These are phyloP conservation scores for Trichoderma orchidacearum DNA, from an alignment of 495 filamentous ascomycete genomes.

Conservation along the genomic window DNA sequence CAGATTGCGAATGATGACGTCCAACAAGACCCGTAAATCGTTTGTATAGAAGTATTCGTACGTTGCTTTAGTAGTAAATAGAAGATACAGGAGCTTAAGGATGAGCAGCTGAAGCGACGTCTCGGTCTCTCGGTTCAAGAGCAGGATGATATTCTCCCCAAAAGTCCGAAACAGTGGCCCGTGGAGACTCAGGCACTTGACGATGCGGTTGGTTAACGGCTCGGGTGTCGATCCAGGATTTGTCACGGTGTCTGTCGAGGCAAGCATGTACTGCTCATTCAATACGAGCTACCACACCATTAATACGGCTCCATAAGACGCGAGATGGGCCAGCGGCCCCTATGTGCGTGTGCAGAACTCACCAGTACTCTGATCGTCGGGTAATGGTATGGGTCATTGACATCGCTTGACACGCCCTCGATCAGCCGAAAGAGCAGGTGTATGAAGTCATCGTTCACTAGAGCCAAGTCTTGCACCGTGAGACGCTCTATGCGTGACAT, in stretches of 20 bases:
- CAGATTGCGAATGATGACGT: constrained; percentile 92
- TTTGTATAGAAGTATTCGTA: constrained; percentile 99
- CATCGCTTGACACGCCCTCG: constrained; percentile 79
- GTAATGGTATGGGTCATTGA: constrained; percentile 91
- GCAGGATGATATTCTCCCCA: constrained; percentile 92
- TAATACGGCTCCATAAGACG: constrained; percentile 6
- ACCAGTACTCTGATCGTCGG: constrained; percentile 88
- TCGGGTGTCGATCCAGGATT: constrained; percentile 30
- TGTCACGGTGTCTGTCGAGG: constrained; percentile 41
- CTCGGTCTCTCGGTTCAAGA: constrained; percentile 91
- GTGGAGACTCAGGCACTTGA: constrained; percentile 71
- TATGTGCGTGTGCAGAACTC: no score
- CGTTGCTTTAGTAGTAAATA: constrained; percentile 82
- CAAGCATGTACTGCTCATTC: constrained; percentile 97
- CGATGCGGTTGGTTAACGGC: constrained; percentile 78
- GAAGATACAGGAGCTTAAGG: constrained; percentile 83
- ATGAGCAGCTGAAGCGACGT: constrained; percentile 88
- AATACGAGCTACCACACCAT: constrained; percentile 58
- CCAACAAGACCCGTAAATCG: constrained; percentile 84
- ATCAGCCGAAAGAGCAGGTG: constrained; percentile 76
- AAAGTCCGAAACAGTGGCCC: constrained; percentile 82
- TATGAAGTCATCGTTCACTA: constrained; percentile 75
- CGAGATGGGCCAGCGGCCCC: no score
- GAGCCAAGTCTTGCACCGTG: constrained; percentile 61
- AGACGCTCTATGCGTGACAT: constrained; percentile 89